Evolutionary conservation across 2,329 filamentous ascomycete genomes (phyloP), one percentile per base, ranked within the genome.

Genomic region (Fusarium kyushuense): DNA sequence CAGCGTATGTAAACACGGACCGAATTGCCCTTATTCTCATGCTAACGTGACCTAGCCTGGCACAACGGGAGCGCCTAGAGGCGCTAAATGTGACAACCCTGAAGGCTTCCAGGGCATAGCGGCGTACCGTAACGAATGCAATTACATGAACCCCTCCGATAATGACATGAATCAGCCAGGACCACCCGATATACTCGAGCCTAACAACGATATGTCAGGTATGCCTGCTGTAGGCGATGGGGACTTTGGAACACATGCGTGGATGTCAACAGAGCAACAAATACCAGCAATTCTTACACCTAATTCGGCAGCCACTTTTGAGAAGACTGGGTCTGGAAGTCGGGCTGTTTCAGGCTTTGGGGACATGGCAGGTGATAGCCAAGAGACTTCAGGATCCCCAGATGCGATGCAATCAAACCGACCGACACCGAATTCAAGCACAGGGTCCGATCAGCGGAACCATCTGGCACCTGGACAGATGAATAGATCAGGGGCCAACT

Each of bases 361-460:
- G 21, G 82, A 83, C n/a, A 76, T 76, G 41, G 79, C 77, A 54
- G 84, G 82, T n/a, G 77, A 79, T 17, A 78, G 78, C 23, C 84
- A 82, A 52, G 84, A 85, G 41, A 73, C 82, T 56, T 84, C 83
- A 1, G 79, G 77, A 5, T 87, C 86, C 0, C 81, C 85, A 4
- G 84, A 86, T 19, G 81, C 79, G 23, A 81, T 79, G 9, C 78
- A 78, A 47, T 88, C 86, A 4, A 86, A 82, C 63, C 79, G 84
- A n/a, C 86, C 83, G 23, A 89, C 87, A 13, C 87, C 87, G 5
- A 89, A 86, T 70, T 89, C 87, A 6, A 87, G 84, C 70, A 74
- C 69, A 57, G 69, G 70, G 23, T 76, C 78, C 16, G 77, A 79
- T 10, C 67, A 69, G 16, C 72, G 75, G 30, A 74, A 56, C 51